These are phyloP conservation scores for Chaetomium sp. DNA, from an alignment of 2,329 filamentous ascomycete genomes.

Conservation along the genomic window DNA sequence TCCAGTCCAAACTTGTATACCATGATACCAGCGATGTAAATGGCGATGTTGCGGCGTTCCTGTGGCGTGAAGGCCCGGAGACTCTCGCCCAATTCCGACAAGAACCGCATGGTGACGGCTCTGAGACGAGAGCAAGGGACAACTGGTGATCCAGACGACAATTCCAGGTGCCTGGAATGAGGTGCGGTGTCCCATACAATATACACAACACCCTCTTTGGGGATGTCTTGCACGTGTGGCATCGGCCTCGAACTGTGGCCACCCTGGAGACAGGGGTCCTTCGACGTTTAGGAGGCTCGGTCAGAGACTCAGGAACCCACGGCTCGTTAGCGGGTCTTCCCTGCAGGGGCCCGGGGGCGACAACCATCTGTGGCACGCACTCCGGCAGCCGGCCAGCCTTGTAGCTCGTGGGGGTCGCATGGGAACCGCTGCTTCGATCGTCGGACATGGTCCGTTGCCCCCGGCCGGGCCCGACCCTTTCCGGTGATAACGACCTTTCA, in stretches of 20 bases:
- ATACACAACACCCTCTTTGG: neutral
- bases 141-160: neutral
- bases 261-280: neutral
- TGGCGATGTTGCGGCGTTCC: slow-evolving; percentile 40
- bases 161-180: neutral
- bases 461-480: no score
- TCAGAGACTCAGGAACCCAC: neutral
- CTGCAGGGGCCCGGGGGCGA: neutral
- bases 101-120: slow-evolving; percentile 15
- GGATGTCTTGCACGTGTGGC: neutral
- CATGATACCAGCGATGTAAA: slow-evolving; percentile 46
- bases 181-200: slow-evolving; percentile 6
- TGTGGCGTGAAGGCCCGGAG: slow-evolving; percentile 22
- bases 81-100: slow-evolving; percentile 9
- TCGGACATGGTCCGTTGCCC: no score
- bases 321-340: neutral
- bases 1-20: slow-evolving; percentile 47
- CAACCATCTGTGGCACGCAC: no score
- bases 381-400: neutral
- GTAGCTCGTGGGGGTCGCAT: slow-evolving; percentile 1
- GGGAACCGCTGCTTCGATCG: no score
- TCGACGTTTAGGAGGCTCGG: neutral
- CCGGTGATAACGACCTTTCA: no score
- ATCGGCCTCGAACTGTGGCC: neutral
- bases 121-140: neutral